Conservation (phyloP, 331 rosid genomes). For the Ulmus americana region DNA sequence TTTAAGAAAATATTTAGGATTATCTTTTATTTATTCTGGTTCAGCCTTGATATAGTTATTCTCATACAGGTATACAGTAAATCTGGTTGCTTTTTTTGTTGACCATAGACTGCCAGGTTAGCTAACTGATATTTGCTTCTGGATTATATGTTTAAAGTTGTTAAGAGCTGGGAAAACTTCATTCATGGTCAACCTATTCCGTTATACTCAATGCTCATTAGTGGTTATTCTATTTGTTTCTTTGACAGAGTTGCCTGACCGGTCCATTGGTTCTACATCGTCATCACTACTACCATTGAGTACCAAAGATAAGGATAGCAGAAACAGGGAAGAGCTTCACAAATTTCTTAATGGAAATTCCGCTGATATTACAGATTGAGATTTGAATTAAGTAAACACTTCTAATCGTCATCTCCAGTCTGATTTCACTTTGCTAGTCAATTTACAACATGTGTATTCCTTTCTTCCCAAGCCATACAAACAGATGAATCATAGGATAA, state of each 20-base stretch:
- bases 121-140: neutral
- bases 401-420: neutral
- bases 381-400: slow-evolving; percentile 13
- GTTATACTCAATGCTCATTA: neutral
- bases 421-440: slow-evolving; percentile 1
- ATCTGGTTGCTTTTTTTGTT: slow-evolving; percentile 27
- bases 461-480: neutral
- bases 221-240: neutral
- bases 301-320: slow-evolving; percentile 26
- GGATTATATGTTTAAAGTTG: neutral
- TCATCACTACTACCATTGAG: slow-evolving; percentile 19
- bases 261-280: slow-evolving; percentile 21
- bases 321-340: slow-evolving; percentile 24
- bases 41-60: neutral
- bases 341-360: slow-evolving; percentile 19
- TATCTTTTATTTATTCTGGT: neutral
- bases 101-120: slow-evolving; percentile 35
- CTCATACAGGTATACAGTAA: slow-evolving; percentile 35
- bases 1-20: neutral
- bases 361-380: slow-evolving; percentile 9
- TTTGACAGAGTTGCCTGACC: slow-evolving; percentile 34
- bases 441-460: neutral
- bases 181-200: neutral
- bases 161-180: neutral
- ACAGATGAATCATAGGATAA: slow-evolving; percentile 1